Conservation (phyloP, 768 basidiomycete genomes). For the Kwoniella shandongensis region DNA sequence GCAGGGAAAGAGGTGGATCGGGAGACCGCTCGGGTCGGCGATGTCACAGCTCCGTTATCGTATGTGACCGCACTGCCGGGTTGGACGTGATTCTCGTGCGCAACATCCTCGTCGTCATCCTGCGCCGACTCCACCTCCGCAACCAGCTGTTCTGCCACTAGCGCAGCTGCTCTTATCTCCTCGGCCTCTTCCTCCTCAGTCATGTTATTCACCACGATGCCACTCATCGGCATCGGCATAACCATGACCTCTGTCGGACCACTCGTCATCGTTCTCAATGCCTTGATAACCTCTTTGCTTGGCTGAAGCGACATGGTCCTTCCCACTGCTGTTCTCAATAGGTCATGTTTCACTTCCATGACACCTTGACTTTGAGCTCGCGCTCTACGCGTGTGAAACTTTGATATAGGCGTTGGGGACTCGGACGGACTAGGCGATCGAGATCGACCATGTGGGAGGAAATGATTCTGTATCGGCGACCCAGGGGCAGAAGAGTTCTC, state of each 20-base stretch:
- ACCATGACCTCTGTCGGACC: not conserved
- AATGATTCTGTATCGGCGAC: too few relatives aligned
- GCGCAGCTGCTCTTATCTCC: slow-evolving; percentile 12
- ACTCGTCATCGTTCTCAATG: slow-evolving; percentile 17
- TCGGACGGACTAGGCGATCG: not conserved
- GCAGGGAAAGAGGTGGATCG: slow-evolving; percentile 26
- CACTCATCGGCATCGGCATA: not conserved
- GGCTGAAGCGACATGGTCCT: slow-evolving; percentile 32
- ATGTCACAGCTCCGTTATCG: too few relatives aligned
- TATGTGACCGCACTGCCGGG: too few relatives aligned
- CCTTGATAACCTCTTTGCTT: slow-evolving; percentile 16
- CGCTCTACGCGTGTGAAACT: slow-evolving; percentile 10
- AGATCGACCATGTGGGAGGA: not conserved
- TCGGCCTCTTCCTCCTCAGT: slow-evolving; percentile 2
- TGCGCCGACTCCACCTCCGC: not conserved
- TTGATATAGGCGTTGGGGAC: slow-evolving; percentile 6
- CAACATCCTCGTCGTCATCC: not conserved
- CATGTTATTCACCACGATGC: not conserved
- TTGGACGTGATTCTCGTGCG: not conserved
- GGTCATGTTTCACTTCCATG: slow-evolving; percentile 18
- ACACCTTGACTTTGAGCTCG: slow-evolving; percentile 20
- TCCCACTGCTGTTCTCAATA: slow-evolving; percentile 29
- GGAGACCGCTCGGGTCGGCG: too few relatives aligned
- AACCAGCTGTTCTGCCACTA: slow-evolving; percentile 3
- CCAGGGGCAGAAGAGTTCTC: not conserved